Base-by-base conservation (phyloP, 2,329 filamentous ascomycete genomes). In the Sphaerulina musiva region DNA sequence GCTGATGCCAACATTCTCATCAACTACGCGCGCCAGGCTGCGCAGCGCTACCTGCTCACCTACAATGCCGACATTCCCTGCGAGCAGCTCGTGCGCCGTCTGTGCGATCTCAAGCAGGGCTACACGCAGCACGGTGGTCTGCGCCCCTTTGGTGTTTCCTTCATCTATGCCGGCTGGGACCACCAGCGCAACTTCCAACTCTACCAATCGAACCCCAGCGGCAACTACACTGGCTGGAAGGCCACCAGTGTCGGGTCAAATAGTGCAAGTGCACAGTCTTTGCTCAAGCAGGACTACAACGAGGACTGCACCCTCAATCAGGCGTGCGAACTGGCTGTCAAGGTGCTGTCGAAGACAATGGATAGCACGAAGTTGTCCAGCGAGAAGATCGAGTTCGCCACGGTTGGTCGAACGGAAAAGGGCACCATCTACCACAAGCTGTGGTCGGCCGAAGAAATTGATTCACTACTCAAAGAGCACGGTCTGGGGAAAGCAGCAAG, bases 51-150 rank as follows among this genome's bases (percentile, higher is more conserved):
- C 77, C 92, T 98, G 72, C 84, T 95, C 64, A 98, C 92, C 68
- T 98, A 98, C 81, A 95, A 97, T 79, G 91, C 96, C 86, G 93
- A 98, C 71, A 98, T 98, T 62, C 93, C 93, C 56, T 98, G 93
- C 78, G 93, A 98, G 74, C 93, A 98, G 76, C 88, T 98, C 55
- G 93, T 98, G 58, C 90, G 93, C 67, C 84, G 89, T 66, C 81
- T 98, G 68, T 98, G 95, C 76, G 93, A 98, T 78, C 78, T 97
- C 64, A 98, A 98, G 81, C 93, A 98, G 76, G 92, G 93, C 59
- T 98, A 98, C 78, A 98, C 93, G 62, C 93, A 98, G 74, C 93
- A 97, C 70, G 93, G 93, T 80, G 93, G 93, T 78, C 87, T 98
- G 55, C 89, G 93, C 65, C 93, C 93, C 12, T 98, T 98, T 67